Percentiles rank a stretch among this genome's conserved stretches.
Evolutionary conservation across 2,329 filamentous ascomycete genomes (phyloP).

Genomic region (Phialemoniopsis sp.): DNA sequence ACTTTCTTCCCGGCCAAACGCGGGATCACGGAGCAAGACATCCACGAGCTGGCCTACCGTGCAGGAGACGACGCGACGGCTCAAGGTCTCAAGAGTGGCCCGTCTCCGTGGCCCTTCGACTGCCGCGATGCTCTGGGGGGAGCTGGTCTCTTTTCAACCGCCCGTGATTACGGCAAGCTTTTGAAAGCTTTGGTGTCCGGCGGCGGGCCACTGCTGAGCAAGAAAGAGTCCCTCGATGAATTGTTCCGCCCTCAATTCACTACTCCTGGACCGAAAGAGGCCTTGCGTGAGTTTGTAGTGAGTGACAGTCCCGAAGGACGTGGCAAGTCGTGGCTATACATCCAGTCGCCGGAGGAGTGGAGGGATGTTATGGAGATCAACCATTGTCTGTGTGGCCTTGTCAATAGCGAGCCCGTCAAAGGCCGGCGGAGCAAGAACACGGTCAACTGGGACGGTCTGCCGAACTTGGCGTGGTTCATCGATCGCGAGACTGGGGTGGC

Average conservation of each 20-base stretch:
- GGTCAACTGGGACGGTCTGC: constrained; percentile 39
- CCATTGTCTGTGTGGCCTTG: no score
- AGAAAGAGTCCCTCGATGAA: constrained; percentile 29
- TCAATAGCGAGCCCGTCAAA: constrained; percentile 32
- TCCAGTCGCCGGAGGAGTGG: no score
- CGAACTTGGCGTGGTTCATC: constrained; percentile 42
- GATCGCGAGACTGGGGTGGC: constrained; percentile 44
- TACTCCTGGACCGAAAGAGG: no score
- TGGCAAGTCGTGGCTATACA: no score
- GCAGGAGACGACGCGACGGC: constrained; percentile 27
- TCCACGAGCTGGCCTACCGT: no score
- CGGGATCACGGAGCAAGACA: no score
- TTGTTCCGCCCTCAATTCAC: constrained; percentile 47
- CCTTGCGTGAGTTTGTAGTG: no score
- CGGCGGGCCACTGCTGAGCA: constrained; percentile 43
- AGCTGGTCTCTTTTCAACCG: constrained; percentile 25
- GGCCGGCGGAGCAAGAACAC: constrained; percentile 38
- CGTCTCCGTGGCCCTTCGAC: no score
- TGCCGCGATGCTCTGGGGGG: constrained; percentile 26
- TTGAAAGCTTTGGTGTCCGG: constrained; percentile 40
- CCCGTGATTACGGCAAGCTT: constrained; percentile 36
- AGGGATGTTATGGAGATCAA: no score
- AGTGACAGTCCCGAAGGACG: constrained; percentile 29
- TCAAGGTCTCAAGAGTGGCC: constrained; percentile 24
- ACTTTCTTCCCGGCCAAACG: constrained; percentile 31